Evolutionary conservation across 805 yeast species (phyloP).

Genomic region (Myxozyma vanderwaltii): DNA sequence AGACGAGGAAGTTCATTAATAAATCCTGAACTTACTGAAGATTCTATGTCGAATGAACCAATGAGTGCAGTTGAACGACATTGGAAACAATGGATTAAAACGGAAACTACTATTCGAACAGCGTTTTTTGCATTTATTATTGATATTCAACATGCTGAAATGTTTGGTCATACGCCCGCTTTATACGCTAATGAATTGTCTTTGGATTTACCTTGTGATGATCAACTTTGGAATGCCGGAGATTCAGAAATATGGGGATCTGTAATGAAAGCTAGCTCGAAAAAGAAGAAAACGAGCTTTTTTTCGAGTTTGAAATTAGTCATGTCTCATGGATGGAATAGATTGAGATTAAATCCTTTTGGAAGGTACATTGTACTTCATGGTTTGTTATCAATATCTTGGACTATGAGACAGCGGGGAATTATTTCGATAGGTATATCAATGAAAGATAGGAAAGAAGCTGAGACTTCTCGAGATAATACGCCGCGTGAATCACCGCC

Average conservation of each 20-base stretch:
- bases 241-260: constrained; percentile 23
- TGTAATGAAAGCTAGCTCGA: constrained; percentile 7
- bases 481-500: not conserved
- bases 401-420: constrained; percentile 42
- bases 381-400: constrained; percentile 43
- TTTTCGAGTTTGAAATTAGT: constrained; percentile 27
- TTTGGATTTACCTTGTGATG: constrained; percentile 51
- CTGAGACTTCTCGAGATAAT: constrained; percentile 1
- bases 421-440: constrained; percentile 33
- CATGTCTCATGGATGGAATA: constrained; percentile 31
- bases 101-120: constrained; percentile 48
- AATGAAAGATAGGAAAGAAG: constrained; percentile 16
- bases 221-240: constrained; percentile 49
- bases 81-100: constrained; percentile 53
- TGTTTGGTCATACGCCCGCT: constrained; percentile 43
- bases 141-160: constrained; percentile 47
- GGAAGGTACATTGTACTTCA: constrained; percentile 45
- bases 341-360: constrained; percentile 37
- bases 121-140: constrained; percentile 47
- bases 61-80: constrained; percentile 28
- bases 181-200: constrained; percentile 50
- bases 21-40: constrained; percentile 29
- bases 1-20: constrained; percentile 33
- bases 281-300: constrained; percentile 10
- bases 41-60: constrained; percentile 19